Evolutionary conservation across 306 rosid species (phyloP).

Genomic region (Citrullus mucosospermus): DNA sequence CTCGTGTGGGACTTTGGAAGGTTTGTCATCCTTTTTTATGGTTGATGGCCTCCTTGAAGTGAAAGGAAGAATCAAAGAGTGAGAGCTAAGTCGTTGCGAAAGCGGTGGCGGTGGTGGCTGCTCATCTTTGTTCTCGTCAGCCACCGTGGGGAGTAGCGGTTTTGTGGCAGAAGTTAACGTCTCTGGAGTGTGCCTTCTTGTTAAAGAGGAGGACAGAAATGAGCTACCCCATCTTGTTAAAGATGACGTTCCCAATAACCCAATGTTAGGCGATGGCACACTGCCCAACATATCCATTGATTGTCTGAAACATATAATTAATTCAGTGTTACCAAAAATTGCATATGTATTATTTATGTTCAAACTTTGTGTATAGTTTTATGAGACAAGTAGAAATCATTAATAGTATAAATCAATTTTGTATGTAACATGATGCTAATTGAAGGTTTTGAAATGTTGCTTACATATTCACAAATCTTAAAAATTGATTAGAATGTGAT

Average conservation of each 20-base stretch:
- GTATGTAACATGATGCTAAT: too few species aligned
- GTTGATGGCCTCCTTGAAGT: conserved; percentile 32
- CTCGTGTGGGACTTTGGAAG: conserved; percentile 52
- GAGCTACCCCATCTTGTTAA: conserved; percentile 57
- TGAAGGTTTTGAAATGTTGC: too few species aligned
- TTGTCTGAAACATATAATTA: conserved; percentile 38
- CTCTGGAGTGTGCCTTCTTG: conserved; percentile 95
- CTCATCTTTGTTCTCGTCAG: conserved; percentile 31
- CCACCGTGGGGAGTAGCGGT: conserved; percentile 35
- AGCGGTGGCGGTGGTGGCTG: not conserved
- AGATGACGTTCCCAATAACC: not conserved
- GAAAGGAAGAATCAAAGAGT: conserved; percentile 56
- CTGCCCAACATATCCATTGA: conserved; percentile 90
- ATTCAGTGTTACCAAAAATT: not conserved
- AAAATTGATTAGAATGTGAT: too few species aligned
- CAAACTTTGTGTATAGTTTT: too few species aligned
- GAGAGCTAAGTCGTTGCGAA: conserved; percentile 36
- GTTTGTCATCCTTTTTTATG: conserved; percentile 34
- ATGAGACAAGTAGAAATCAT: not conserved
- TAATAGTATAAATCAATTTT: not conserved
- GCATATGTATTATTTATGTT: not conserved
- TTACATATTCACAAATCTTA: too few species aligned
- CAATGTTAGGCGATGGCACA: conserved; percentile 62
- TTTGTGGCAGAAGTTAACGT: conserved; percentile 36
- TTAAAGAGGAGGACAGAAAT: conserved; percentile 69